These are phyloP conservation scores for Calonectria naviculata DNA, from an alignment of 2,329 filamentous ascomycete genomes.

Conservation along the genomic window DNA sequence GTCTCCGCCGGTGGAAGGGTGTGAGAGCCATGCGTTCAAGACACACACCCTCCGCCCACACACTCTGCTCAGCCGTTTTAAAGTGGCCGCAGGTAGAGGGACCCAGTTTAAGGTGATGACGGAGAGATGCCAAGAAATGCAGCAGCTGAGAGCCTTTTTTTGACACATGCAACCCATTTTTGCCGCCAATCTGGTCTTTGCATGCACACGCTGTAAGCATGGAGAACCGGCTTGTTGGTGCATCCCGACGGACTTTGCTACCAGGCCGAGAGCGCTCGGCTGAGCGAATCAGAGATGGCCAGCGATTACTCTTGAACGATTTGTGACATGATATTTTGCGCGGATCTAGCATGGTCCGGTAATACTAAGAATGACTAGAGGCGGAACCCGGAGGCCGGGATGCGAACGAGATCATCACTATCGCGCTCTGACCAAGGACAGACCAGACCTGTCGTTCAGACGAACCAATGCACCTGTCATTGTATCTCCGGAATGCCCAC, in stretches of 20 bases:
- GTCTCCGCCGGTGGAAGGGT: constrained; percentile 27
- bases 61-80: not conserved
- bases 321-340: constrained; percentile 20
- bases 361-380: not conserved
- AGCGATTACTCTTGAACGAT: not conserved
- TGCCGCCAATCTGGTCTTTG: not conserved
- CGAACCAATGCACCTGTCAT: not conserved
- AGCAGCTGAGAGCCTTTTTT: not conserved
- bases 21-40: not conserved
- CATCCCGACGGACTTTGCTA: constrained; percentile 17
- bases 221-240: constrained; percentile 5
- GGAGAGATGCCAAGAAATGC: not conserved
- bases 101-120: constrained; percentile 17
- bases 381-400: constrained; percentile 37
- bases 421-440: not conserved
- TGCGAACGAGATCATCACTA: constrained; percentile 11
- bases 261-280: constrained; percentile 17
- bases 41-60: constrained; percentile 2
- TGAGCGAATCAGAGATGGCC: not conserved
- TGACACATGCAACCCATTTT: not conserved
- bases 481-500: not conserved
- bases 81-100: not conserved
- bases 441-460: not conserved
- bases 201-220: constrained; percentile 7
- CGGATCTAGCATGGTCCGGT: constrained; percentile 23